Evolutionary conservation across 2,329 filamentous ascomycete genomes (phyloP).

Genomic region (Exserohilum turcica): DNA sequence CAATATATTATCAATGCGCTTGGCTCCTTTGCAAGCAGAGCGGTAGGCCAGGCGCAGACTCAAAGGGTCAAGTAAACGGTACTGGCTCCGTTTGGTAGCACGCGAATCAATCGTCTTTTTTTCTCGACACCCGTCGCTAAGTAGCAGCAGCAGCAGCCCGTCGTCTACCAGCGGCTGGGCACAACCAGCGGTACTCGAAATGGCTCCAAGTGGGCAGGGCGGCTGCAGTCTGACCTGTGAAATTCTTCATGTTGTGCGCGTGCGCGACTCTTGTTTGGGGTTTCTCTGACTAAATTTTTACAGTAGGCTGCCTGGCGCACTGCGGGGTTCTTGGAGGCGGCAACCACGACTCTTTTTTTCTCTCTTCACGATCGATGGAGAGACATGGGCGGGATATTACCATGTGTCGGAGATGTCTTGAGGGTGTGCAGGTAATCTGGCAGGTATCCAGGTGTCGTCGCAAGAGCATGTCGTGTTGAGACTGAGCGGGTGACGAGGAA

Average conservation of each 20-base stretch:
- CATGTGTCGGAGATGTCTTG: neutral
- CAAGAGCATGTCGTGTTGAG: neutral
- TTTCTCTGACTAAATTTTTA: conserved; percentile 33
- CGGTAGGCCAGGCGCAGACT: conserved; percentile 20
- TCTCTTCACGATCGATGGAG: too few relatives aligned
- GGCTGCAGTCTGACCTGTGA: conserved; percentile 15
- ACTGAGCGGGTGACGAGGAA: conserved; percentile 1
- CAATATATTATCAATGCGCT: conserved; percentile 20
- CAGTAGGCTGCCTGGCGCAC: too few relatives aligned
- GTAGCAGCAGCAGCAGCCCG: conserved; percentile 29
- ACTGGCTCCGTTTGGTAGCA: conserved; percentile 13
- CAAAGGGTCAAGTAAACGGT: conserved; percentile 15
- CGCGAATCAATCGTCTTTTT: conserved; percentile 24
- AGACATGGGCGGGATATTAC: too few relatives aligned
- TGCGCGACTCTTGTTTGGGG: conserved; percentile 27
- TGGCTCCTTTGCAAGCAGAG: conserved; percentile 21
- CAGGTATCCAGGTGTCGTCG: too few relatives aligned
- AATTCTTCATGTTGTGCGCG: conserved; percentile 21
- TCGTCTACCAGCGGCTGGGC: conserved; percentile 33
- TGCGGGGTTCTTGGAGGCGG: too few relatives aligned
- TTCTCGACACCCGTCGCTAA: conserved; percentile 20
- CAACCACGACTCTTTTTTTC: too few relatives aligned
- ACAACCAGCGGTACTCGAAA: conserved; percentile 25
- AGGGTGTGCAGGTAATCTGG: too few relatives aligned
- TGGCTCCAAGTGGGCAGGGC: conserved; percentile 12